Evolutionary conservation across 805 yeast genomes (phyloP).

Genomic region (Yarrowia osloensis): DNA sequence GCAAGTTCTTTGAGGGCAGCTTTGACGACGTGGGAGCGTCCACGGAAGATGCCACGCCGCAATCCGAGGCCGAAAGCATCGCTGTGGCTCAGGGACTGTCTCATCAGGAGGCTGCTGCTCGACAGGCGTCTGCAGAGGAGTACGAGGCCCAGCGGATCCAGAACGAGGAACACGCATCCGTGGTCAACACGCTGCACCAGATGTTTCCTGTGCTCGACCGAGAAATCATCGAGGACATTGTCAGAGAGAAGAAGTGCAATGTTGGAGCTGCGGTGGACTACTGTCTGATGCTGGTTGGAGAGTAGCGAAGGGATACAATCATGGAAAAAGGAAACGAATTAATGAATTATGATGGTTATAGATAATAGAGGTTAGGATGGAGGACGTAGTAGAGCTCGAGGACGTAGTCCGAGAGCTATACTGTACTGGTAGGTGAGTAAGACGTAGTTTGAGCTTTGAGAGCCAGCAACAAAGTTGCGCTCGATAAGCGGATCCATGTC

Average conservation of each 20-base stretch:
- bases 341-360: conserved; percentile 12
- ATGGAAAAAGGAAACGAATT: background rate
- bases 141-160: conserved; percentile 46
- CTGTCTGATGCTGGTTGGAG: conserved; percentile 41
- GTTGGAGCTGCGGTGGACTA: conserved; percentile 76
- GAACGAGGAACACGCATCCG: conserved; percentile 49
- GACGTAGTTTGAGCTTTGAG: too few species aligned
- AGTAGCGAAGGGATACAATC: background rate
- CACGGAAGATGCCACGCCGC: background rate
- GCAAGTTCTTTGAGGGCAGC: conserved; percentile 42
- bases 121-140: conserved; percentile 45
- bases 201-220: conserved; percentile 78
- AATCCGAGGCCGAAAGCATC: conserved; percentile 27
- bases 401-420: too few species aligned
- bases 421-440: too few species aligned
- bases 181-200: conserved; percentile 54
- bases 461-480: too few species aligned
- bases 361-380: background rate
- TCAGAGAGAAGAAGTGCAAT: conserved; percentile 63
- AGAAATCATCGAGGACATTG: conserved; percentile 68
- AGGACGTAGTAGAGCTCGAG: too few species aligned
- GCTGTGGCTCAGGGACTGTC: conserved; percentile 32
- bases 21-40: conserved; percentile 37
- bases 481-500: too few species aligned
- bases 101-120: conserved; percentile 43